Base-by-base conservation (phyloP, 2,329 filamentous ascomycete species). In the Xylariaceae sp. region DNA sequence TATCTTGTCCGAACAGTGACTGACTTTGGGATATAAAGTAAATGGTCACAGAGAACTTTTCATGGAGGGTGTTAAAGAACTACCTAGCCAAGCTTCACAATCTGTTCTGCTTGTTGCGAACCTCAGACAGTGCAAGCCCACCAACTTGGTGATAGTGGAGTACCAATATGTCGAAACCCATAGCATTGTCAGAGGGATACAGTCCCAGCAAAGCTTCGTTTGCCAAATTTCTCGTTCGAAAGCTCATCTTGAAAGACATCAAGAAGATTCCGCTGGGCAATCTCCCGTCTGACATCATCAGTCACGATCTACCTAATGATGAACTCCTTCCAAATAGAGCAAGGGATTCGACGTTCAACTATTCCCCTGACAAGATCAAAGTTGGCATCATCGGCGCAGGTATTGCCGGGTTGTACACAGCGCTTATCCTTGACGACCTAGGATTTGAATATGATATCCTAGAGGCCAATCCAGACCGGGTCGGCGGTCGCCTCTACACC, bases 361-460 rank as follows among this genome's bases (percentile, higher is more conserved):
- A 20, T 8, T n/a, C 21, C 19, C 37, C 37, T 12, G 17, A 39
- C 3, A 23, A 21, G 12, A 22, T 39, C 17, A 27, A 53, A 22
- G 52, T 66, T 7, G 59, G 64, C 40, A 68, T 70, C 16, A 53
- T 69, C 6, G 67, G 67, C 12, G 65, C 62, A 8, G 67, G 67
- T 10, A 51, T 57, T 6, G 54, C 66, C 6, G 67, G 67, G 6
- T 55, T 69, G 3, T 68, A 60, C 46, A 62, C 60, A 17, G 66
- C 61, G 27, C 57, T 65, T 47, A 56, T 65, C 6, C 53, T 68
- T 10, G 59, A 67, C 27, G 51, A 53, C 20, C 41, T 64, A 11
- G 47, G 55, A 12, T 49, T 59, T 17, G 50, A 54, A 6, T 55
- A 60, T 25, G 62, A 70, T 3, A 63, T 70, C 14, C 29, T 69